Percentiles rank a stretch among this genome's conserved stretches.
Evolutionary conservation across 352 stramenopile genomes (phyloP).

Genomic region (Globisporangium alternatum): DNA sequence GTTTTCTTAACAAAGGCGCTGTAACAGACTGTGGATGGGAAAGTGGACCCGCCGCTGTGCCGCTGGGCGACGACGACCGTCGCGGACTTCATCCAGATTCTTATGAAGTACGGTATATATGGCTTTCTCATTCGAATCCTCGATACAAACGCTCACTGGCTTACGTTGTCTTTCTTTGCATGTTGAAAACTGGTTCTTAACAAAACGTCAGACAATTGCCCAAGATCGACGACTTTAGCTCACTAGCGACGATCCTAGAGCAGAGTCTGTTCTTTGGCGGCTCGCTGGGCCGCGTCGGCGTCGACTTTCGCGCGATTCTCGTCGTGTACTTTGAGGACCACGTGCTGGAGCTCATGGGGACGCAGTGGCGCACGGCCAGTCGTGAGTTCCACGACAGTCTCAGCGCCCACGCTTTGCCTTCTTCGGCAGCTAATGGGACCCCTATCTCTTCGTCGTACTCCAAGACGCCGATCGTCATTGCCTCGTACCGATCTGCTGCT

Average conservation of each 20-base stretch:
- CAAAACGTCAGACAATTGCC: constrained; percentile 53
- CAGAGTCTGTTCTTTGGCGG: constrained; percentile 85
- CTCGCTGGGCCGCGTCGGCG: constrained; percentile 73
- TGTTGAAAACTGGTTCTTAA: background rate
- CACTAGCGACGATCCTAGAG: constrained; percentile 74
- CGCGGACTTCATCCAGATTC: constrained; percentile 73
- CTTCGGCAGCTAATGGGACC: background rate
- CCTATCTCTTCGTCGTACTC: constrained; percentile 18
- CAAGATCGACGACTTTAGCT: constrained; percentile 83
- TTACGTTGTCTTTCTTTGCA: background rate
- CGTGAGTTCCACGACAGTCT: constrained; percentile 67
- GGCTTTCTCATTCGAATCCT: background rate
- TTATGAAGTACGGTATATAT: constrained; percentile 57
- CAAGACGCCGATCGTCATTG: constrained; percentile 68
- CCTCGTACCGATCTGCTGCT: constrained; percentile 56
- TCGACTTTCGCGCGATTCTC: constrained; percentile 80
- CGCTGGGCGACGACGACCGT: constrained; percentile 80
- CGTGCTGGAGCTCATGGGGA: constrained; percentile 59
- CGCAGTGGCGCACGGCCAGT: constrained; percentile 53
- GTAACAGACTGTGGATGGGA: constrained; percentile 58
- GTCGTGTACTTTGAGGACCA: constrained; percentile 85
- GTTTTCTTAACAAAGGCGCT: background rate
- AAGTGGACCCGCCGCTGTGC: constrained; percentile 78
- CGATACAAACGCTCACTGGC: background rate
- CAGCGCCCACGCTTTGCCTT: constrained; percentile 31